A percentile compares a stretch with the other conserved stretches of the same genome.
Evolutionary conservation across 495 filamentous ascomycete species (phyloP).

Genomic region (Neurospora cerealis): DNA sequence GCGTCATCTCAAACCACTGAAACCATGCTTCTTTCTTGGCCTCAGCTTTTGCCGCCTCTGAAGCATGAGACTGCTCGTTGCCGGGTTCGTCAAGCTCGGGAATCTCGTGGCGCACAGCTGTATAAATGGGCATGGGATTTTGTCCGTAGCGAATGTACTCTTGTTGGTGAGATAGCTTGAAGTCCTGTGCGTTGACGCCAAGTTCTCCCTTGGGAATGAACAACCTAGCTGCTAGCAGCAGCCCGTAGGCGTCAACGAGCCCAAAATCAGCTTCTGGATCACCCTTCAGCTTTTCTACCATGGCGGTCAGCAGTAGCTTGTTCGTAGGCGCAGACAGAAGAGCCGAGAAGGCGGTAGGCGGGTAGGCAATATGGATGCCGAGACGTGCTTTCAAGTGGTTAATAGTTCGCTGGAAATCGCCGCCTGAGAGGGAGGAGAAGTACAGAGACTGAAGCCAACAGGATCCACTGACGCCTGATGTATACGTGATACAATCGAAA

Average conservation of each 20-base stretch:
- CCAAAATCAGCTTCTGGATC: conserved; percentile 75
- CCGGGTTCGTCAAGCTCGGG: conserved; percentile 46
- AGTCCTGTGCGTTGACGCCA: conserved; percentile 59
- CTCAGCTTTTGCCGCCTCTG: conserved; percentile 46
- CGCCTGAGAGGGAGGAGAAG: conserved; percentile 66
- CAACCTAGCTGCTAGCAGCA: conserved; percentile 72
- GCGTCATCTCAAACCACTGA: conserved; percentile 95
- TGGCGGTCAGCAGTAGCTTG: conserved; percentile 77
- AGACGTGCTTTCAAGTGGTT: conserved; percentile 79
- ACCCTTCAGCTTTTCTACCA: conserved; percentile 83
- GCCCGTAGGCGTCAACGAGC: conserved; percentile 83
- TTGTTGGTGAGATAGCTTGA: conserved; percentile 81
- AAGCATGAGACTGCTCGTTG: conserved; percentile 30
- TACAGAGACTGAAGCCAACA: conserved; percentile 92
- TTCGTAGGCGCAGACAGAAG: conserved; percentile 79
- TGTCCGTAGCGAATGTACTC: conserved; percentile 61
- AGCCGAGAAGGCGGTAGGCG: conserved; percentile 66
- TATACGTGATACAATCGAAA: conserved; percentile 90
- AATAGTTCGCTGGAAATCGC: conserved; percentile 55
- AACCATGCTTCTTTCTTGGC: conserved; percentile 80
- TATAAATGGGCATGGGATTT: conserved; percentile 87
- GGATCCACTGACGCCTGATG: conserved; percentile 86
- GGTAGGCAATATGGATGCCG: conserved; percentile 83
- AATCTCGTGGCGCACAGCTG: conserved; percentile 93
- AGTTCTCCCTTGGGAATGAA: conserved; percentile 80